Evolutionary conservation across 257 asterid genomes (phyloP).

Genomic region (Primulina eburnea): DNA sequence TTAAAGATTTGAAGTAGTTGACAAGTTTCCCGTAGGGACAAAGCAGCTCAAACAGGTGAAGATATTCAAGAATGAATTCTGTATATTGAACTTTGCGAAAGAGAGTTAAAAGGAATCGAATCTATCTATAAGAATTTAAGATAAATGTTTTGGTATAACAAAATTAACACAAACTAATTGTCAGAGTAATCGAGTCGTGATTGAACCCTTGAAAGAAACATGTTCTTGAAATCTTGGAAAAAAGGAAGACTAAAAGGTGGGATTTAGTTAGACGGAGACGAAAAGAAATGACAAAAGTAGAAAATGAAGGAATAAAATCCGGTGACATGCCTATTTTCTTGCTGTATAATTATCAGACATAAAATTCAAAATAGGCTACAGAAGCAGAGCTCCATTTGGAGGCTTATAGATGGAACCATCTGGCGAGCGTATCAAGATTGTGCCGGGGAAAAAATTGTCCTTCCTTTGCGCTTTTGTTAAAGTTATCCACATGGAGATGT

Average conservation of each 20-base stretch:
- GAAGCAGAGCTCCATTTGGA: neutral
- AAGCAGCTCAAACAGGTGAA: too few species aligned
- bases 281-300: neutral
- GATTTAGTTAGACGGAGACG: neutral
- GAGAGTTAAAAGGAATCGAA: too few species aligned
- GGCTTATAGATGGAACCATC: neutral
- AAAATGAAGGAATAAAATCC: neutral
- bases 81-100: too few species aligned
- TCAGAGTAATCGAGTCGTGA: conserved; percentile 13
- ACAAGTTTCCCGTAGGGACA: conserved; percentile 1
- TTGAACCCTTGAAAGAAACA: conserved; percentile 21
- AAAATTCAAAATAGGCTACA: neutral
- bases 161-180: neutral
- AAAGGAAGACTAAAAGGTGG: neutral
- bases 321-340: neutral
- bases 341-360: neutral
- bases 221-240: neutral
- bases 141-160: neutral
- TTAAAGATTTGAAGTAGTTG: neutral
- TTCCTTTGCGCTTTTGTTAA: too few species aligned
- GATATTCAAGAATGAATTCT: neutral
- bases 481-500: too few species aligned
- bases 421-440: neutral
- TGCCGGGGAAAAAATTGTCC: neutral
- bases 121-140: too few species aligned